A percentile compares a stretch with the other conserved stretches of the same genome.
phyloP scores from a whole-genome alignment of 2,329 filamentous ascomycete species.

The Ceratocystis cacaofunesta region DNA sequence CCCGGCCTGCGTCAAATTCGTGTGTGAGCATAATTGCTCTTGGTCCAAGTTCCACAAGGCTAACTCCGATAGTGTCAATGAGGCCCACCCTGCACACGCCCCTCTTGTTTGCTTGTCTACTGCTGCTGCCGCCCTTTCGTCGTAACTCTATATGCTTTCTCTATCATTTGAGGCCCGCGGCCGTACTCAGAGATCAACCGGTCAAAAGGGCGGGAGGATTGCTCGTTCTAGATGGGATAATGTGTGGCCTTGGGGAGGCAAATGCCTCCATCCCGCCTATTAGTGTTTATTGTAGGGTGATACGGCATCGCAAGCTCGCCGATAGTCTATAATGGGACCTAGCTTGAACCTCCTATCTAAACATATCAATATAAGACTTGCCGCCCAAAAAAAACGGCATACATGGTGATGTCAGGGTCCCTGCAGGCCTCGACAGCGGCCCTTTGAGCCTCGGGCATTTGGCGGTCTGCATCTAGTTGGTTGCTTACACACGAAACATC shows the following conservation, averaged over 20 bases:
- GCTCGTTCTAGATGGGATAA: neutral
- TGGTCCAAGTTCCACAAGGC: slow-evolving; percentile 5
- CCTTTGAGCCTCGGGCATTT: neutral
- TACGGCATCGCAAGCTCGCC: neutral
- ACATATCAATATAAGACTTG: neutral
- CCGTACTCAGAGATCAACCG: neutral
- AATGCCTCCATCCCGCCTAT: neutral
- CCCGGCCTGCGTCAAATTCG: neutral
- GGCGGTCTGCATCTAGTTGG: neutral
- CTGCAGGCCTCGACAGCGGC: neutral
- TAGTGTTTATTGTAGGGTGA: neutral
- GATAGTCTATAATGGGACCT: neutral
- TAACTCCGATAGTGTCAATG: neutral
- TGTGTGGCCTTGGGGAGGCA: neutral
- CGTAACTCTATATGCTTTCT: slow-evolving; percentile 1
- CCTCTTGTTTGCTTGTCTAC: neutral
- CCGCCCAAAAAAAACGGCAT: neutral
- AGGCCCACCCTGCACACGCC: slow-evolving; percentile 2
- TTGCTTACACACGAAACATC: neutral
- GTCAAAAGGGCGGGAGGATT: neutral
- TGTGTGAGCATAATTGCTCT: neutral
- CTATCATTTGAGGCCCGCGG: neutral
- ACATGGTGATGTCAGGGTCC: neutral
- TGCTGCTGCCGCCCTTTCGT: neutral
- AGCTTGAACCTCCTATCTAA: neutral